A percentile compares a stretch with the other conserved stretches of the same genome.
These are phyloP conservation scores for Syzygium jambos DNA, from an alignment of 345 rosid species.

Conservation along the genomic window DNA sequence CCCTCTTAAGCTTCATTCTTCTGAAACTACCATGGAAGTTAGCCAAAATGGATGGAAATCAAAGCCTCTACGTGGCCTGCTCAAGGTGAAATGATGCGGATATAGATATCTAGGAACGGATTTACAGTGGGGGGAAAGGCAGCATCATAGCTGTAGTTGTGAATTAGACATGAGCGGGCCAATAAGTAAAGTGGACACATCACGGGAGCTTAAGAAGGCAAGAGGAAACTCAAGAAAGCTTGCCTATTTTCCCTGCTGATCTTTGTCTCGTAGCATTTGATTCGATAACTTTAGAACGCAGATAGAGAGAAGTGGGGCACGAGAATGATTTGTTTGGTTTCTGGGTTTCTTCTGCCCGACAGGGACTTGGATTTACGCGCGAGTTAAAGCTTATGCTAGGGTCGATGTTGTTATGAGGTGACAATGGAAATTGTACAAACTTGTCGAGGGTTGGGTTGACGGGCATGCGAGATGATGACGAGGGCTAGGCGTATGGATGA, in stretches of 20 bases:
- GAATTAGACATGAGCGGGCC: not conserved
- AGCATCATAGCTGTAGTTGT: not conserved
- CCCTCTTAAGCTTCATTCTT: not conserved
- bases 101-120: not conserved
- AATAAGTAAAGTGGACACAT: not conserved
- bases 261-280: not conserved
- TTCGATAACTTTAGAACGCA: not conserved
- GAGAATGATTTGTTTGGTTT: not conserved
- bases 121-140: not conserved
- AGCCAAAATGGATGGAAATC: not conserved
- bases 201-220: not conserved
- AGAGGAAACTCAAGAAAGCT: not conserved
- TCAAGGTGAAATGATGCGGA: not conserved
- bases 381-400: not conserved
- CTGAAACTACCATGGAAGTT: not conserved
- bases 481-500: not conserved
- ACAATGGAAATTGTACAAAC: not conserved
- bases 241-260: not conserved
- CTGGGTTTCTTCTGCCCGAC: not conserved
- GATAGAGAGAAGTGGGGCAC: not conserved
- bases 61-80: not conserved
- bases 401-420: not conserved
- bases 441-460: not conserved
- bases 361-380: not conserved
- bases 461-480: not conserved